Conservation (phyloP, 2,329 filamentous ascomycete genomes). For the Alternaria triticina region DNA sequence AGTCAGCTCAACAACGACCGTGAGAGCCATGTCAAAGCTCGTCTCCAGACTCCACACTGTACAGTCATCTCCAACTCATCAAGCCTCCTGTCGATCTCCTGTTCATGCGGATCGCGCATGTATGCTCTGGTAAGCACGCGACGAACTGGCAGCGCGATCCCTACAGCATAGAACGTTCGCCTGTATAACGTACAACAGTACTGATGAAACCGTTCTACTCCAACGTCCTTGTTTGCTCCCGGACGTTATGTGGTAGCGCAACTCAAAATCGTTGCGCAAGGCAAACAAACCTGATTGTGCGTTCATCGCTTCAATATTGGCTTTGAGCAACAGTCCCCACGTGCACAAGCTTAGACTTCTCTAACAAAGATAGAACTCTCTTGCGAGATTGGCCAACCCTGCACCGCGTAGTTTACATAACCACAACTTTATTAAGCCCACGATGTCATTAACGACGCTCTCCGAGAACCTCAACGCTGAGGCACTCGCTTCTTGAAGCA, state of each 20-base stretch:
- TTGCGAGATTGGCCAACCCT: neutral
- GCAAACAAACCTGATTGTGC: neutral
- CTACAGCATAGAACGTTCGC: neutral
- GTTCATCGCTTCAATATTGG: neutral
- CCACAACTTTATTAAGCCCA: neutral
- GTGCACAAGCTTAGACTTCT: neutral
- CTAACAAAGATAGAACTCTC: neutral
- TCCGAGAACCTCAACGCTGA: neutral
- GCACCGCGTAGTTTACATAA: neutral
- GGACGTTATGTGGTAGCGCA: neutral
- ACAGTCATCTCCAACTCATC: neutral
- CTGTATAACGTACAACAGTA: neutral
- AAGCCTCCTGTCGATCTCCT: neutral
- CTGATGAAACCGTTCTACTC: neutral
- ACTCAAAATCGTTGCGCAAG: neutral
- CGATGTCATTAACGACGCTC: neutral
- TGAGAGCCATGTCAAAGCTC: neutral
- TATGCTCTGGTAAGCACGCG: neutral
- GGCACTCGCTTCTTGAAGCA: neutral
- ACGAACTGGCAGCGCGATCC: neutral
- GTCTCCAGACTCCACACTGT: neutral
- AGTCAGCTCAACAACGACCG: neutral
- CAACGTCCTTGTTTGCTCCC: neutral
- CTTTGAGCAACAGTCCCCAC: neutral
- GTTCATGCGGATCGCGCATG: neutral